These are phyloP conservation scores for Apiospora kogelbergensis DNA, from an alignment of 2,329 filamentous ascomycete species.

Conservation along the genomic window DNA sequence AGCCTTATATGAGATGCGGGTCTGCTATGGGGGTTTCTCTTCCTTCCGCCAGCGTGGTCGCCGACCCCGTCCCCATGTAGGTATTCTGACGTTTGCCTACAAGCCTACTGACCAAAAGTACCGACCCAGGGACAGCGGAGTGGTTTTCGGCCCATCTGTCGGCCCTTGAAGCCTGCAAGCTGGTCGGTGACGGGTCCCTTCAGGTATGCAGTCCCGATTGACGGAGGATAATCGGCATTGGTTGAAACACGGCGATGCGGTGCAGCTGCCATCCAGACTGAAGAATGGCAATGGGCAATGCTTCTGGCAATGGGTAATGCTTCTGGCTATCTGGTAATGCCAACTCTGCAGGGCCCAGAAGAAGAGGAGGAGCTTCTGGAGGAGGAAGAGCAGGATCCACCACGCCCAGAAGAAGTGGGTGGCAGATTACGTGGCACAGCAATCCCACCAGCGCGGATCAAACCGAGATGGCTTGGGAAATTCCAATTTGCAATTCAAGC, in stretches of 20 bases:
- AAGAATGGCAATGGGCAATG: too few relatives aligned
- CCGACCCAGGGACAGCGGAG: neutral
- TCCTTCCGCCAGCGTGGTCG: neutral
- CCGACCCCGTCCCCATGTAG: neutral
- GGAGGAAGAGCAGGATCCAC: neutral
- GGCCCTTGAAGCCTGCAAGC: neutral
- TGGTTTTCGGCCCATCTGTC: neutral
- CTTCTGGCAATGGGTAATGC: too few relatives aligned
- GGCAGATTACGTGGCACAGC: neutral
- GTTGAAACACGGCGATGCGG: neutral
- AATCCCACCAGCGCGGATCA: neutral
- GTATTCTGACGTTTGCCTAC: too few relatives aligned
- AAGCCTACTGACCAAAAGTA: too few relatives aligned
- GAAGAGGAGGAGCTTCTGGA: too few relatives aligned
- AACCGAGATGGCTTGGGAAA: too few relatives aligned
- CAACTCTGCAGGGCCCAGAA: neutral
- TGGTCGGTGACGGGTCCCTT: neutral
- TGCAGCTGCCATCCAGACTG: too few relatives aligned
- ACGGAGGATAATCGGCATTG: neutral
- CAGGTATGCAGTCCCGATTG: neutral
- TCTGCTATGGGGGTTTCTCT: neutral
- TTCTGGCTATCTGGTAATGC: too few relatives aligned
- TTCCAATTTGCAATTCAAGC: too few relatives aligned
- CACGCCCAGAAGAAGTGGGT: neutral
- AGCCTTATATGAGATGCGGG: conserved; percentile 6